These are phyloP conservation scores for Eucalyptus brandiana DNA, from an alignment of 345 rosid species.

Conservation along the genomic window DNA sequence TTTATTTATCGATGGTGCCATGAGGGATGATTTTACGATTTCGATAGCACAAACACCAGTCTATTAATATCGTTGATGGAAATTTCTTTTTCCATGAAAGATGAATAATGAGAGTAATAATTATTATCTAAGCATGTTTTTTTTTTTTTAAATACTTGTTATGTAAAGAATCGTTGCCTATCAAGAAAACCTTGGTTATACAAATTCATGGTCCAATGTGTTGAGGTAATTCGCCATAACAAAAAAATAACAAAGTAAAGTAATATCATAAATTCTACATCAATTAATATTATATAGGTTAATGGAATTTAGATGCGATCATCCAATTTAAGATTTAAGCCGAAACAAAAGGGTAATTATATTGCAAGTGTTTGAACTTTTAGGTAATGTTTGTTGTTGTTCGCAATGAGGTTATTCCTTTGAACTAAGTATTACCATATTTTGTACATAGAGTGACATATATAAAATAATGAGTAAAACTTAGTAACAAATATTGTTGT, in stretches of 20 bases:
- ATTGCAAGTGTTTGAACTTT: rapidly evolving
- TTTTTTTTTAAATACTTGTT: neutral
- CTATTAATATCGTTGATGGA: too few relatives aligned
- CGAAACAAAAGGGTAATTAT: neutral
- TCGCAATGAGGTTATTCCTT: neutral
- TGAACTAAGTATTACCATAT: neutral
- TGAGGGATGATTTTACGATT: neutral
- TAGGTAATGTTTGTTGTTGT: neutral
- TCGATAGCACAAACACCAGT: rapidly evolving
- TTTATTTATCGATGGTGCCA: neutral
- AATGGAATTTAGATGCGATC: neutral
- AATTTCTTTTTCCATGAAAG: too few relatives aligned
- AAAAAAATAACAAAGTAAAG: neutral
- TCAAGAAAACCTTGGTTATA: neutral
- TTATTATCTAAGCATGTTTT: neutral
- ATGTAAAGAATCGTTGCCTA: neutral
- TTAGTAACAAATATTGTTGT: neutral
- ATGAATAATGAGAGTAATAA: neutral
- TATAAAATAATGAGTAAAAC: neutral
- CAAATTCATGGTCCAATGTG: neutral
- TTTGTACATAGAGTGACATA: neutral
- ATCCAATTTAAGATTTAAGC: neutral
- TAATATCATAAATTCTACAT: neutral
- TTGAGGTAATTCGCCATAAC: neutral
- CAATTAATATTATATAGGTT: neutral